A percentile compares a stretch with the other conserved stretches of the same genome.
These are phyloP conservation scores for Postia placenta DNA, from an alignment of 768 basidiomycete species.

Conservation along the genomic window DNA sequence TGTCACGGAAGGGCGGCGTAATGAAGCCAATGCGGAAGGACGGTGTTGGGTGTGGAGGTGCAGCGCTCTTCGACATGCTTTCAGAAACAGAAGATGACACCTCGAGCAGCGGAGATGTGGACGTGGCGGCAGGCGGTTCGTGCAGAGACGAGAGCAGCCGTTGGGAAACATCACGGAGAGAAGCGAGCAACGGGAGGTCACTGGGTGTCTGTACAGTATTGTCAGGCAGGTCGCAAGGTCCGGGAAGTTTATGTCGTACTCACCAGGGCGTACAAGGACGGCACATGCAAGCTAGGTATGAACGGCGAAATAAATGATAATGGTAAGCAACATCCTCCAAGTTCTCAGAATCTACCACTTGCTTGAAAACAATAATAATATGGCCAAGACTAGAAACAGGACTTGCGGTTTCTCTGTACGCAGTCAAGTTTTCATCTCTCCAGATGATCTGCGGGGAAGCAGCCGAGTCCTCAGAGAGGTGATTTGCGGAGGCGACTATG, in stretches of 20 bases:
- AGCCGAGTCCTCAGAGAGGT: conserved; percentile 25
- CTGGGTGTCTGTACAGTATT: conserved; percentile 50
- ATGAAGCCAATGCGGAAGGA: conserved; percentile 69
- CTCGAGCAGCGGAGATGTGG: neutral
- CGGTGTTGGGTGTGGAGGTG: conserved; percentile 12
- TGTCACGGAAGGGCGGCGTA: conserved; percentile 71
- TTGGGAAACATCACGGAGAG: conserved; percentile 50
- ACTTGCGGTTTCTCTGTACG: conserved; percentile 61
- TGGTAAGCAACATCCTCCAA: neutral
- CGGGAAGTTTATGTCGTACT: neutral
- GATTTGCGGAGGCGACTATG: conserved; percentile 53
- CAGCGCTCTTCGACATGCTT: neutral
- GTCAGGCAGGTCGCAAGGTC: too few relatives aligned
- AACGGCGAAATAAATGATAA: conserved; percentile 1
- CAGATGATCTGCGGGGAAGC: conserved; percentile 60
- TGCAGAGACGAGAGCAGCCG: conserved; percentile 48
- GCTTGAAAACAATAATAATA: conserved; percentile 74
- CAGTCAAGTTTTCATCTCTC: conserved; percentile 74
- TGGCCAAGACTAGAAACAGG: conserved; percentile 73
- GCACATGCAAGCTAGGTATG: conserved; percentile 63
- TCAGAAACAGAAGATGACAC: conserved; percentile 9
- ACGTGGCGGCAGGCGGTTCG: conserved; percentile 12
- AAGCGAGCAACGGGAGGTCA: conserved; percentile 67
- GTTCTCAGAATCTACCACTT: conserved; percentile 19
- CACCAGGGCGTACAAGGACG: conserved; percentile 62